Conservation (phyloP, 192 early-diverging fungal species). For the Thamnidium elegans region DNA sequence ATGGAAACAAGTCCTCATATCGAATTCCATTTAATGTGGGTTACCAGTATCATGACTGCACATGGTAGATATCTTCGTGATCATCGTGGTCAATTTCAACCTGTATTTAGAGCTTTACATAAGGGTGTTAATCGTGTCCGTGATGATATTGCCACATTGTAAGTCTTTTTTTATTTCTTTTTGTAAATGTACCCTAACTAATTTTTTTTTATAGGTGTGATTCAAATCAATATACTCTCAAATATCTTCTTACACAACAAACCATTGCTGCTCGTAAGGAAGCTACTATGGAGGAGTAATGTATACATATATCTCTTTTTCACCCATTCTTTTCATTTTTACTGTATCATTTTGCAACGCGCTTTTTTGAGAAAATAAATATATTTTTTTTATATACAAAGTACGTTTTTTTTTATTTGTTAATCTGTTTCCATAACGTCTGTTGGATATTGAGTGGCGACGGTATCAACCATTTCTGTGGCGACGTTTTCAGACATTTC, state of each 20-base stretch:
- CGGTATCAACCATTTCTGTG: no score
- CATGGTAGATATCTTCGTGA: constrained; percentile 76
- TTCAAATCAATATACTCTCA: constrained; percentile 71
- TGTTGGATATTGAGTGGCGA: no score
- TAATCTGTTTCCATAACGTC: no score
- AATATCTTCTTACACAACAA: constrained; percentile 57
- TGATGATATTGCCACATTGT: constrained; percentile 59
- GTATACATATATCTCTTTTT: no score
- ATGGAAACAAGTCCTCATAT: constrained; percentile 81
- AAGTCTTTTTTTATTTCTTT: constrained; percentile 34
- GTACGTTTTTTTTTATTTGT: no score
- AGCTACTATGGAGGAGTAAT: constrained; percentile 16
- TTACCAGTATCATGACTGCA: constrained; percentile 64
- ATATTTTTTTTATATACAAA: no score
- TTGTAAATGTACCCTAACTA: not conserved
- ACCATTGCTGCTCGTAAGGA: constrained; percentile 5
- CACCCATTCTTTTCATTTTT: no score
- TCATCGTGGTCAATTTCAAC: constrained; percentile 59
- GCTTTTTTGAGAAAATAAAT: no score
- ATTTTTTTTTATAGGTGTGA: constrained; percentile 60
- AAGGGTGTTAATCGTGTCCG: constrained; percentile 58
- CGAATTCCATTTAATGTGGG: constrained; percentile 89
- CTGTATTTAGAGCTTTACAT: constrained; percentile 79
- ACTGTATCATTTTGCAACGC: no score
- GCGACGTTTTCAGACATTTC: no score